These are phyloP conservation scores for Lyophyllum shimeji DNA, from an alignment of 768 basidiomycete genomes.

Conservation along the genomic window DNA sequence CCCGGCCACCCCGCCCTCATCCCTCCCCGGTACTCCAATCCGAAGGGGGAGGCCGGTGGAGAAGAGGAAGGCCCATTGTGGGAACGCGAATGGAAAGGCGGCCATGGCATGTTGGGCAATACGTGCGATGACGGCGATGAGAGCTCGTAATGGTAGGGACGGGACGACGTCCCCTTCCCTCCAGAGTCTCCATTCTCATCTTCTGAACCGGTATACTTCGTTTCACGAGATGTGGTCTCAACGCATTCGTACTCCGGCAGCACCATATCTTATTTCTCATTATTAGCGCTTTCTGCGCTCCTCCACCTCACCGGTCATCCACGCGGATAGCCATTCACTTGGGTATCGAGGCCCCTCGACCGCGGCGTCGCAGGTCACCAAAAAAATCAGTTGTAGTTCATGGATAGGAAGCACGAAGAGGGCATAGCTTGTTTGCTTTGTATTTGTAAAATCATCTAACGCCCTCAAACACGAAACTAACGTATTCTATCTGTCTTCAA, in stretches of 20 bases:
- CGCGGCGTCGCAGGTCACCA: neutral
- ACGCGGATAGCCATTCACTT: neutral
- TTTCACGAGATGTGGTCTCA: no score
- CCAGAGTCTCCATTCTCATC: neutral
- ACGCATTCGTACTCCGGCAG: neutral
- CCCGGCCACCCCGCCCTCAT: constrained; percentile 58
- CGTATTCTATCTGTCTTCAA: constrained; percentile 10
- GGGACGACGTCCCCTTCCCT: neutral
- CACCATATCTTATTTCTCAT: neutral
- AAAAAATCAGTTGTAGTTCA: constrained; percentile 4
- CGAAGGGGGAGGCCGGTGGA: constrained; percentile 6
- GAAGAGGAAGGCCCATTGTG: constrained; percentile 47
- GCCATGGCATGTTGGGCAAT: constrained; percentile 48
- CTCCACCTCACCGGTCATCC: neutral
- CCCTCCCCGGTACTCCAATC: constrained; percentile 24
- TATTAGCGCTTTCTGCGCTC: neutral
- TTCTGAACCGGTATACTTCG: neutral
- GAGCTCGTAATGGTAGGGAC: constrained; percentile 12
- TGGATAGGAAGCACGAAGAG: neutral
- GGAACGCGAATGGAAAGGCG: constrained; percentile 87
- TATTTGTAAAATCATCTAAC: constrained; percentile 10
- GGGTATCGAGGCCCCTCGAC: neutral
- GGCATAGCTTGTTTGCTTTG: constrained; percentile 1
- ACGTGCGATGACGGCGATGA: constrained; percentile 46
- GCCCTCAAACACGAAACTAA: neutral